A percentile compares a stretch with the other conserved stretches of the same genome.
Conservation (phyloP, 306 rosid species). For the Trifolium subterraneum region DNA sequence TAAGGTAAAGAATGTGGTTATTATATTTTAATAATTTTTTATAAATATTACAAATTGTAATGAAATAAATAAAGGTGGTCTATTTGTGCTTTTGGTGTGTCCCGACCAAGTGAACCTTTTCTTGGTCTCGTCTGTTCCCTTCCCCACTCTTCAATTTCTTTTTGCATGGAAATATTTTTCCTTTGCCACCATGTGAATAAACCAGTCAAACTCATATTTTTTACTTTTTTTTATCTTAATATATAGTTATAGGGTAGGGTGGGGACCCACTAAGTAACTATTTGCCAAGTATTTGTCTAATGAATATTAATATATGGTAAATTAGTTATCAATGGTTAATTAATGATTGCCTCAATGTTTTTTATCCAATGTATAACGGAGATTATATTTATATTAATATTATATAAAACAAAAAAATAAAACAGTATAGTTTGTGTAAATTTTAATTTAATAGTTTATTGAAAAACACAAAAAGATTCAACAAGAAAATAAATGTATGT, state of each 20-base stretch:
- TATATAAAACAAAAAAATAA: background rate
- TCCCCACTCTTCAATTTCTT: constrained; percentile 47
- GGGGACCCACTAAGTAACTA: background rate
- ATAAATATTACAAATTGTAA: constrained; percentile 15
- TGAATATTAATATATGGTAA: background rate
- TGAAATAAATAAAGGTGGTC: constrained; percentile 35
- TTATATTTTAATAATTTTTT: background rate
- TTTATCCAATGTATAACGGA: background rate
- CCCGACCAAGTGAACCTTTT: constrained; percentile 62
- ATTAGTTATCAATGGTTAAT: background rate
- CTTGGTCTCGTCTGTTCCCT: constrained; percentile 56
- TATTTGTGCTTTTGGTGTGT: constrained; percentile 55
- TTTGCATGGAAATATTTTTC: constrained; percentile 42
- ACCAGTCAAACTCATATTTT: constrained; percentile 11
- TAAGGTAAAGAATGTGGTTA: constrained; percentile 46
- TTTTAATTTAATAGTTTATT: background rate
- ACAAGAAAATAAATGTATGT: background rate
- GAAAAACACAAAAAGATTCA: background rate
- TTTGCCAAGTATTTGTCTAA: background rate
- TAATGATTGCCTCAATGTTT: background rate
- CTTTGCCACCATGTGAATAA: constrained; percentile 36
- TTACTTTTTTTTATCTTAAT: background rate
- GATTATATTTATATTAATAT: no score
- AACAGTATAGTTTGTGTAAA: background rate
- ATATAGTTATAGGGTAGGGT: background rate